Percentiles rank a stretch among this genome's conserved stretches.
These are phyloP conservation scores for Oidiodendron maius DNA, from an alignment of 495 filamentous ascomycete genomes.

Conservation along the genomic window DNA sequence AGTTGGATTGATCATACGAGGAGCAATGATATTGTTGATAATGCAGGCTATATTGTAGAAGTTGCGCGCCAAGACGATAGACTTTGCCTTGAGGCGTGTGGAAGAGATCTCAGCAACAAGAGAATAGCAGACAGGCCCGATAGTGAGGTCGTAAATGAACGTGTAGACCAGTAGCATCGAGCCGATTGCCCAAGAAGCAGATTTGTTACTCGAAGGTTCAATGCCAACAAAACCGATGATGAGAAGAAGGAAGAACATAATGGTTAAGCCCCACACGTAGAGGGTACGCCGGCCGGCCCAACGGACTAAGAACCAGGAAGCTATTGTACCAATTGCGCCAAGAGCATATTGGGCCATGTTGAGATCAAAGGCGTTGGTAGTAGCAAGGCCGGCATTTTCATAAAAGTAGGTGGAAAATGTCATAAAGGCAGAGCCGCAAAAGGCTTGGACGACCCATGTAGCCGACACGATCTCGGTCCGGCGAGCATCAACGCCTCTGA, in stretches of 20 bases:
- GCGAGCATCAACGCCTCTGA: slow-evolving; percentile 46
- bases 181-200: slow-evolving; percentile 35
- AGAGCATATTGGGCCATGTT: slow-evolving; percentile 41
- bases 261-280: slow-evolving; percentile 40
- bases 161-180: slow-evolving; percentile 45
- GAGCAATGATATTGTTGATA: slow-evolving; percentile 36
- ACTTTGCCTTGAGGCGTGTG: slow-evolving; percentile 43
- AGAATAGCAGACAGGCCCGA: slow-evolving; percentile 53
- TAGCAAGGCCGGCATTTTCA: slow-evolving; percentile 48
- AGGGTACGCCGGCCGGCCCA: slow-evolving; percentile 40
- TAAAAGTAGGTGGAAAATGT: slow-evolving; percentile 59
- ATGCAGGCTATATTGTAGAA: slow-evolving; percentile 44
- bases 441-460: slow-evolving; percentile 40
- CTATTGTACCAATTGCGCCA: slow-evolving; percentile 43
- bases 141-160: slow-evolving; percentile 47
- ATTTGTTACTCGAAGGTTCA: slow-evolving; percentile 11
- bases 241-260: slow-evolving; percentile 31
- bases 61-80: slow-evolving; percentile 47
- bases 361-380: slow-evolving; percentile 38
- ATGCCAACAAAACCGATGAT: slow-evolving; percentile 29
- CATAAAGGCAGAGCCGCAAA: slow-evolving; percentile 44
- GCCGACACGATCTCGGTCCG: slow-evolving; percentile 49
- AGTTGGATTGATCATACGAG: slow-evolving; percentile 41
- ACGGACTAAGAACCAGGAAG: slow-evolving; percentile 36
- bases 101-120: slow-evolving; percentile 53